Evolutionary conservation across 192 early-diverging fungal species (phyloP), one percentile per base, ranked within the genome.

Genomic region (Dissophora globulifera): DNA sequence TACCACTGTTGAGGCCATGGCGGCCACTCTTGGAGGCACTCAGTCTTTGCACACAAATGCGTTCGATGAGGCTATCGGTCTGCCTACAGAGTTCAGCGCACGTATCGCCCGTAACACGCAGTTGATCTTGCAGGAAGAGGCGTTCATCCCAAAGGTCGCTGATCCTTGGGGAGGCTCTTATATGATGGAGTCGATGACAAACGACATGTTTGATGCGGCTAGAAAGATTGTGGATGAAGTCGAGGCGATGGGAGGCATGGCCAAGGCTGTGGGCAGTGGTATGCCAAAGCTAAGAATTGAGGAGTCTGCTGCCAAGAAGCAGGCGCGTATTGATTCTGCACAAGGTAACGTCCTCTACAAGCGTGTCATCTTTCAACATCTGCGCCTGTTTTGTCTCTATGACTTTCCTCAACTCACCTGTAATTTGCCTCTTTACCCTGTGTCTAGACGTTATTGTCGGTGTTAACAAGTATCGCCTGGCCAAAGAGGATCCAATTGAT

Each of bases 41-140:
- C 94, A 95, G 83, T 94, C 93, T n/a, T 70, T 95, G 47, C 93
- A 95, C 69, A 95, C 93, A n/a, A 95, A 95, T 75, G 90, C 94
- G 9, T 85, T 94, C 51, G 94, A 95, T 69, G 94, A 95, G 70
- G 94, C 94, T 20, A 92, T 95, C 45, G 94, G 93, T 2, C 78
- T 95, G 45, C 94, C 93, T 0, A 94, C 94, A 3, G 88, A 91
- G 67, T 92, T 91, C 75, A 88, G 86, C 61, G 91, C 94, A 3
- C 88, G 94, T 46, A 94, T 95, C 80, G 94, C 94, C 11, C 84
- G 94, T 71, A 95, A 95, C 84, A 95, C 94, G 6, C 94, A 95
- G 85, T 64, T 95, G 47, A 94, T 95, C 51, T 68, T 95, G 58
- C 94, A 95, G 65, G 92, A 92, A 56, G 94, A 95, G 68, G 93